Evolutionary conservation across 495 filamentous ascomycete genomes (phyloP).

Genomic region (Podospora pseudopauciseta): DNA sequence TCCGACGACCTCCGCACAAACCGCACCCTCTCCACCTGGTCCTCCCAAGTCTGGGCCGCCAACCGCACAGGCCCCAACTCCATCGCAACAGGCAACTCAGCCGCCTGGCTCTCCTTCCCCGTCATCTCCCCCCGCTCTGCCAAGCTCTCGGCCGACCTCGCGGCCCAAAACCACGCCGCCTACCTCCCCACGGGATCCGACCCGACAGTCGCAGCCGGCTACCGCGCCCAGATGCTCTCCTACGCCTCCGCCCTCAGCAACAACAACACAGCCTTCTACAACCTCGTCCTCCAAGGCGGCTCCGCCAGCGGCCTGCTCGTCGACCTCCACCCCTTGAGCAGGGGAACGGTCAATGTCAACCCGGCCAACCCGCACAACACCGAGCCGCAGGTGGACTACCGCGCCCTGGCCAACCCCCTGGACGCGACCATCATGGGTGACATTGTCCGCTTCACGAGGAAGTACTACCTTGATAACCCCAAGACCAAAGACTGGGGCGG

Average conservation of each 20-base stretch:
- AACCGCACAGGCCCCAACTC: constrained; percentile 45
- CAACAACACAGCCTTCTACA: constrained; percentile 44
- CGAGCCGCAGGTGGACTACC: constrained; percentile 47
- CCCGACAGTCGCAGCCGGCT: constrained; percentile 42
- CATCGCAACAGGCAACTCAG: constrained; percentile 42
- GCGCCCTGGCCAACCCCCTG: constrained; percentile 47
- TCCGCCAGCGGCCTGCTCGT: constrained; percentile 35
- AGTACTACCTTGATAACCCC: constrained; percentile 39
- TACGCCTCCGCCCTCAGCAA: constrained; percentile 37
- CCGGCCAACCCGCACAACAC: constrained; percentile 31
- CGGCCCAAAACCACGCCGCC: constrained; percentile 36
- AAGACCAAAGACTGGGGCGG: constrained; percentile 24
- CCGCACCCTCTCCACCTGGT: constrained; percentile 38
- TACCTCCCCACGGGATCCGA: constrained; percentile 37
- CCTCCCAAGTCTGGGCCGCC: constrained; percentile 30
- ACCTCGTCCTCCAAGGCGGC: constrained; percentile 37
- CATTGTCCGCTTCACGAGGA: constrained; percentile 39
- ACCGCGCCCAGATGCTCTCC: constrained; percentile 44
- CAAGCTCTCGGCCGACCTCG: constrained; percentile 32
- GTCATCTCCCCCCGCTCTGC: constrained; percentile 40
- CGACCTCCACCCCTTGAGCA: constrained; percentile 44
- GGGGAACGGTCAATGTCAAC: constrained; percentile 48
- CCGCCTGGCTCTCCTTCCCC: constrained; percentile 45
- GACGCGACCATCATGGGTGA: constrained; percentile 43
- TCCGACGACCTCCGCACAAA: constrained; percentile 37